Evolutionary conservation across 352 stramenopile species (phyloP).

Genomic region (Peronospora tabacina): DNA sequence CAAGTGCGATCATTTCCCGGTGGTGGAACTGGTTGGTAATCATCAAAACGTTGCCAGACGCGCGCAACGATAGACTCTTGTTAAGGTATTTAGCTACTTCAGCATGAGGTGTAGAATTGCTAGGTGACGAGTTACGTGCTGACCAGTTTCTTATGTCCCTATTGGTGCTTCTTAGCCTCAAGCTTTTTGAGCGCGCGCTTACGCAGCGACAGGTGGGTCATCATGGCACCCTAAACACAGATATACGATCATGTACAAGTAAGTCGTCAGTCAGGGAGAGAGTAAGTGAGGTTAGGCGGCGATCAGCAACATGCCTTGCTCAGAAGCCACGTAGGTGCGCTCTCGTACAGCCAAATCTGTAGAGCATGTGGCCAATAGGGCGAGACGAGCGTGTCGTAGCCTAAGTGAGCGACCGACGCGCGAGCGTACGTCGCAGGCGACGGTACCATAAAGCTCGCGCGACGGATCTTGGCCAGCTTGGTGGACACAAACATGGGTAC

Average conservation of each 20-base stretch:
- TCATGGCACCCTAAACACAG: conserved; percentile 48
- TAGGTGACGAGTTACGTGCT: conserved; percentile 1
- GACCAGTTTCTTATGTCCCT: conserved; percentile 9
- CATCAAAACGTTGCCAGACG: conserved; percentile 3
- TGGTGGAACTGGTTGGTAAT: not conserved
- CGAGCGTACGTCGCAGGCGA: conserved; percentile 87
- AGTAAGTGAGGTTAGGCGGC: not conserved
- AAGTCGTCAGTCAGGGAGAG: conserved; percentile 10
- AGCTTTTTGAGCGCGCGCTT: conserved; percentile 85
- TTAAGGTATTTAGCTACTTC: not conserved
- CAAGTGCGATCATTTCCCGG: not conserved
- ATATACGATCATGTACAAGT: conserved; percentile 5
- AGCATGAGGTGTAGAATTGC: not conserved
- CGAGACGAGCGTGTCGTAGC: conserved; percentile 87
- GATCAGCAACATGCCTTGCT: conserved; percentile 54
- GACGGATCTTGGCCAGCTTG: conserved; percentile 98
- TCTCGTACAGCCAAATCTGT: conserved; percentile 92
- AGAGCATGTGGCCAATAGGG: conserved; percentile 95
- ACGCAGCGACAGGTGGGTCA: conserved; percentile 70
- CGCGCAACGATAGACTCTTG: not conserved
- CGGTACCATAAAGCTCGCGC: conserved; percentile 90
- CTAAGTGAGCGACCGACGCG: conserved; percentile 89
- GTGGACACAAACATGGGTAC: conserved; percentile 98
- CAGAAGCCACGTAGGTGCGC: conserved; percentile 78
- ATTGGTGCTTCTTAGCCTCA: conserved; percentile 78